Base-by-base conservation (phyloP, 192 early-diverging fungal species). In the Podochytrium sp. region DNA sequence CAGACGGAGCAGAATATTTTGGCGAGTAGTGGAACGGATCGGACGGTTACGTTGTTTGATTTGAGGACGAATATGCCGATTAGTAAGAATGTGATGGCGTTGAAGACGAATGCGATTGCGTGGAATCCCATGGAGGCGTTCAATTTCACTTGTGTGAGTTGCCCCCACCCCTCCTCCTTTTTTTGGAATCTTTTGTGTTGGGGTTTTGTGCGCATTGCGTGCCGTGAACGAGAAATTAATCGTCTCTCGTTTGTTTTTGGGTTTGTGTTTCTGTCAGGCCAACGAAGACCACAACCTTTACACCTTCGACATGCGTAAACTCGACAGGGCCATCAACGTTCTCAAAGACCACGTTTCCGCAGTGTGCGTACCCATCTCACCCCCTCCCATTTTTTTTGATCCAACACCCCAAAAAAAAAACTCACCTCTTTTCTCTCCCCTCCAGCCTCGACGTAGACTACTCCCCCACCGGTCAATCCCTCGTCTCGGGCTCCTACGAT, bases 111-210 rank as follows among this genome's bases (percentile, higher is more conserved):
- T 78, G 94, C 98, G 10, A 94, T 99, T 55, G 83, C 93, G 20
- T 99, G 98, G 98, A 99, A 99, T 78, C 98, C 98, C 3, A 98
- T 98, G 95, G 95, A 98, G 77, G 95, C 98, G 3, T 96, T 93
- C 79, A 95, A 91, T 73, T 98, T 99, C 84, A 89, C 96, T 35
- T 85, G 86, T 2, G 86, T 85, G 77, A 41, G 74, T 79, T 5
- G 23, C 49, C 18, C 40, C 3, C 0, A n/a, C 43, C 27, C 27
- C 16, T 57, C 20, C 20, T 39, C 16, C 62, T 41, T 32, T 80
- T 33, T 55, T 47, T 30, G 4, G 16, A 25, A 25, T 43, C 60
- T 73, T 64, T 25, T 62, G 76, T 62, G 91, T 89, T 35, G 93
- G n/a, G n/a, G n/a, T n/a, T n/a, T n/a, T n/a, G n/a, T n/a, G n/a